Percentiles rank a stretch among this genome's conserved stretches.
Evolutionary conservation across 257 asterid species (phyloP).

Genomic region (Scutellaria baicalensis): DNA sequence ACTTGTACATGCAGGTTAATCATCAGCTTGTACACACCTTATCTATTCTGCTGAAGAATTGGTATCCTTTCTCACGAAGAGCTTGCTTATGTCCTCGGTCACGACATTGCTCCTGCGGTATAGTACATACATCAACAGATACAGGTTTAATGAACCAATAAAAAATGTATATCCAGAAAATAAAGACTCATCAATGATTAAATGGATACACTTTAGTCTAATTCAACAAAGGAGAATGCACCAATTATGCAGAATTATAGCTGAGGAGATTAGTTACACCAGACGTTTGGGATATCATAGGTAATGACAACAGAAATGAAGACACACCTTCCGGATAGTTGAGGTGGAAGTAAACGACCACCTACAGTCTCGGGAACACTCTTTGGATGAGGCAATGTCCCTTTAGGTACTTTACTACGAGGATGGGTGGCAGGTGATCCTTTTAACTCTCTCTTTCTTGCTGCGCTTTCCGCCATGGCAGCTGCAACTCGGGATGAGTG

Average conservation of each 20-base stretch:
- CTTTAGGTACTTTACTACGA: slow-evolving; percentile 69
- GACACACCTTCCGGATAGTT: slow-evolving; percentile 73
- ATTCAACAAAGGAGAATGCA: not conserved
- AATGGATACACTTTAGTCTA: not conserved
- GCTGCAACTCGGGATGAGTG: slow-evolving; percentile 82
- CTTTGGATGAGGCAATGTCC: slow-evolving; percentile 51
- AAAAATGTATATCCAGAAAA: not conserved
- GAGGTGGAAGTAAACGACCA: slow-evolving; percentile 73
- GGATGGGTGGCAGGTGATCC: slow-evolving; percentile 37
- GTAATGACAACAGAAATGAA: not conserved
- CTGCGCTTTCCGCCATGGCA: slow-evolving; percentile 70
- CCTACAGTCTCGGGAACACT: slow-evolving; percentile 57
- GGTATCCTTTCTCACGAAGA: slow-evolving; percentile 49
- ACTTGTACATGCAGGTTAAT: not conserved
- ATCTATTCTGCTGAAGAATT: slow-evolving; percentile 30
- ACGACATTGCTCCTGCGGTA: slow-evolving; percentile 81
- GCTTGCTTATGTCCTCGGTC: slow-evolving; percentile 82
- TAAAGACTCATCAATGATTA: not conserved
- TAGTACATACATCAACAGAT: not conserved
- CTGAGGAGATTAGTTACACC: not conserved
- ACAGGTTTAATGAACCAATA: not conserved
- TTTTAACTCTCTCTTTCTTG: slow-evolving; percentile 62
- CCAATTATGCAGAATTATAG: not conserved
- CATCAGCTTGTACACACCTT: not conserved
- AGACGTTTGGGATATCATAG: not conserved